Evolutionary conservation across 1,284 basidiomycete species (phyloP).

Genomic region (Chondrostereum purpureum): DNA sequence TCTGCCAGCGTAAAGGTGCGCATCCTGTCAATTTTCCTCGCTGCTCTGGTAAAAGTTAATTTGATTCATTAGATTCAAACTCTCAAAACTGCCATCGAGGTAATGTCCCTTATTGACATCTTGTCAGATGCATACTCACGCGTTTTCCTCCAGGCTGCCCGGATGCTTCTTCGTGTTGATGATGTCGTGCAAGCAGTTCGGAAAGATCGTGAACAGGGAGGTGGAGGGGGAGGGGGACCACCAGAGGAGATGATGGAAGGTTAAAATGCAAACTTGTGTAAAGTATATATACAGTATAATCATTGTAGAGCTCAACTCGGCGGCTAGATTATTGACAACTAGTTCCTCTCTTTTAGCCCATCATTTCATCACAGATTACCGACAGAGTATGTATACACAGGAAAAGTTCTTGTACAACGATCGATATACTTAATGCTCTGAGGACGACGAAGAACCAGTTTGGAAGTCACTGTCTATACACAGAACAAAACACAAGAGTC

Average conservation of each 20-base stretch:
- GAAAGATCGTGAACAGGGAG: conserved; percentile 55
- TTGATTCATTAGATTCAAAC: conserved; percentile 69
- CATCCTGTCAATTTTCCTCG: background rate
- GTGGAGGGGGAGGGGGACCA: conserved; percentile 30
- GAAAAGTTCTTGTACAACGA: no score
- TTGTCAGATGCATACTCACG: background rate
- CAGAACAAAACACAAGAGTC: no score
- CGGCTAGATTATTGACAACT: no score
- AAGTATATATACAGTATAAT: no score
- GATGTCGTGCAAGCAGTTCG: conserved; percentile 87
- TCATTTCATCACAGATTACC: no score
- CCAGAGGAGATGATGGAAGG: conserved; percentile 54
- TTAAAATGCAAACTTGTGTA: no score
- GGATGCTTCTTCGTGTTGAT: conserved; percentile 89
- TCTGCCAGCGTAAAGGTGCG: conserved; percentile 88
- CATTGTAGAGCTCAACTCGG: no score
- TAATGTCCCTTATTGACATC: conserved; percentile 19
- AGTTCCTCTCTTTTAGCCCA: no score
- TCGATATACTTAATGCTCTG: no score
- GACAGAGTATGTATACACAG: no score
- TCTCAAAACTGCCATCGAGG: conserved; percentile 95
- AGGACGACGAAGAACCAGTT: no score
- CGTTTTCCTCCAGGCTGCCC: conserved; percentile 57
- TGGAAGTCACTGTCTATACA: no score
- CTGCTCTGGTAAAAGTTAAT: conserved; percentile 7